Conservation (phyloP, 108 stramenopile species). For the Cyclotella choctawhatcheeana region DNA sequence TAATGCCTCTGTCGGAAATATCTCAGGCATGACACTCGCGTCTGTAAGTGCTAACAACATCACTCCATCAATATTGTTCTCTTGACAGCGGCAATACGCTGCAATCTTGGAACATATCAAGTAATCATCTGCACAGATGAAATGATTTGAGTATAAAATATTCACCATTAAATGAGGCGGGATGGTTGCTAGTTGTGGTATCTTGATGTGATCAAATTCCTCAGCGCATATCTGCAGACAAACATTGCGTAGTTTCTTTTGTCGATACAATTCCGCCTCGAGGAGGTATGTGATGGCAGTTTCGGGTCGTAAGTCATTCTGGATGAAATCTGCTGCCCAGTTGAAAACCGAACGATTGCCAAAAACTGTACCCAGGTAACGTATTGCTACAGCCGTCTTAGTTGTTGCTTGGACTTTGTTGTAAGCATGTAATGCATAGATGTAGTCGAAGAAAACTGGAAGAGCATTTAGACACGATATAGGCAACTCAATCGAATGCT, state of each 20-base stretch:
- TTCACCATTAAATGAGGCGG: constrained; percentile 35
- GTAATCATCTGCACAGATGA: constrained; percentile 15
- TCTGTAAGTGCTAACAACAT: constrained; percentile 32
- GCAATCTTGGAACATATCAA: constrained; percentile 44
- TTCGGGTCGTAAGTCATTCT: constrained; percentile 33
- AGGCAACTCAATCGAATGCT: constrained; percentile 40
- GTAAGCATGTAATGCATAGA: constrained; percentile 26
- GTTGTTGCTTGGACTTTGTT: constrained; percentile 37
- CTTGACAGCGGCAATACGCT: constrained; percentile 49
- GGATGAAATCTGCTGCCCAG: constrained; percentile 41
- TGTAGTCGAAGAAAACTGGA: constrained; percentile 42
- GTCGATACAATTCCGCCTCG: constrained; percentile 36
- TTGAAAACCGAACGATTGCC: constrained; percentile 40
- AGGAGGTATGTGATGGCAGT: constrained; percentile 40
- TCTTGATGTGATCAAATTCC: constrained; percentile 44
- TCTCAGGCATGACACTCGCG: constrained; percentile 38
- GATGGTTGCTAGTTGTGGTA: constrained; percentile 29
- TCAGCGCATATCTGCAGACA: constrained; percentile 47
- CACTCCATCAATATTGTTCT: constrained; percentile 20
- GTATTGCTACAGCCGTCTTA: constrained; percentile 40
- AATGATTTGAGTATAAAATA: constrained; percentile 44
- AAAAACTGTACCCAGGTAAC: constrained; percentile 33
- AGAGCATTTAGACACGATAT: constrained; percentile 34
- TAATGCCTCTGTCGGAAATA: constrained; percentile 41
- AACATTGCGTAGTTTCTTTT: constrained; percentile 41